These are phyloP conservation scores for Pilatotrama ljubarskyi DNA, from an alignment of 768 basidiomycete genomes.

Conservation along the genomic window DNA sequence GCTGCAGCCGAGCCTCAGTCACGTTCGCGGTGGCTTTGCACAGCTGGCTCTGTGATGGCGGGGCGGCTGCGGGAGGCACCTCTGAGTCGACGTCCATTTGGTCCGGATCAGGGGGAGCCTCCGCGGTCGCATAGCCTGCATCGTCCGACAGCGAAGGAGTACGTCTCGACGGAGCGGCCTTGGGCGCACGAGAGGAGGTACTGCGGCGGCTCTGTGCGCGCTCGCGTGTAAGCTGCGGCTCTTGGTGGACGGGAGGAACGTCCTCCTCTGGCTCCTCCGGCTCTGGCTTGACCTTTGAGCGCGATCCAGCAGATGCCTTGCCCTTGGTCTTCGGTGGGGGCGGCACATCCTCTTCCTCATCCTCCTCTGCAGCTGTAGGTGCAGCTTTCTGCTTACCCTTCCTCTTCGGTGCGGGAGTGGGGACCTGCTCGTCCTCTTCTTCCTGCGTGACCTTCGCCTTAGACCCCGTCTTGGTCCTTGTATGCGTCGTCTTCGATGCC, in stretches of 20 bases:
- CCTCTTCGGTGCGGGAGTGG: slow-evolving; percentile 7
- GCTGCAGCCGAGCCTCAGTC: background rate
- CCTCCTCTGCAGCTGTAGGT: slow-evolving; percentile 1
- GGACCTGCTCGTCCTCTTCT: slow-evolving; percentile 12
- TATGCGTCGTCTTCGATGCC: slow-evolving; percentile 15
- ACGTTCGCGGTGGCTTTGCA: background rate
- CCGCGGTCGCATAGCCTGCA: slow-evolving; percentile 30
- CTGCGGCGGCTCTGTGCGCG: background rate
- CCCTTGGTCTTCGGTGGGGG: slow-evolving; percentile 17
- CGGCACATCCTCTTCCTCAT: slow-evolving; percentile 20
- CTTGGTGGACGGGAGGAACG: slow-evolving; percentile 2
- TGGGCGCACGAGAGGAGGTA: background rate
- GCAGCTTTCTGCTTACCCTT: slow-evolving; percentile 16
- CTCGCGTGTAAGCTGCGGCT: slow-evolving; percentile 2
- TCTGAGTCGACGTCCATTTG: slow-evolving; percentile 16
- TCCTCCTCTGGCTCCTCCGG: slow-evolving; percentile 21
- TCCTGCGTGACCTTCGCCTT: slow-evolving; percentile 18
- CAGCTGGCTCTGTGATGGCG: background rate
- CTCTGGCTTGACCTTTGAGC: slow-evolving; percentile 21
- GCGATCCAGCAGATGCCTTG: slow-evolving; percentile 6
- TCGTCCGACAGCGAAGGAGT: slow-evolving; percentile 28
- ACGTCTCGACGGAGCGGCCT: slow-evolving; percentile 3
- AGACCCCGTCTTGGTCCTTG: slow-evolving; percentile 16
- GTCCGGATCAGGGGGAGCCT: slow-evolving; percentile 18
- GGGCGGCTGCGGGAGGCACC: background rate